phyloP scores from a whole-genome alignment of 1,284 basidiomycete genomes.

The Pseudozyma hubeiensis region DNA sequence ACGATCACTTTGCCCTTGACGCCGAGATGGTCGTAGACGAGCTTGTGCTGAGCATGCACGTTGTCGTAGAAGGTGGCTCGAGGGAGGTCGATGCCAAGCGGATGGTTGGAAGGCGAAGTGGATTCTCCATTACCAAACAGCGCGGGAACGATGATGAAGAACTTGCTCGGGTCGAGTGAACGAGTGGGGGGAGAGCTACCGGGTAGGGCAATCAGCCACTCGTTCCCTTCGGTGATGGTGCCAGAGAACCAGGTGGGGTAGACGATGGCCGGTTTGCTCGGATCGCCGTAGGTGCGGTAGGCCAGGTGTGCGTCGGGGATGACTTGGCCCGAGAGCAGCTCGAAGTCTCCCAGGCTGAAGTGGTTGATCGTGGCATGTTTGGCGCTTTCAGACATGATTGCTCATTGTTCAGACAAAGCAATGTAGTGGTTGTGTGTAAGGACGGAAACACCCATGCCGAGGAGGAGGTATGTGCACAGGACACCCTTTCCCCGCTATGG shows the following conservation, averaged over 20 bases:
- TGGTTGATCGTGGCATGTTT: constrained; percentile 25
- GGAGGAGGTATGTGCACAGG: not conserved
- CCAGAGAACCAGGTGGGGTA: constrained; percentile 60
- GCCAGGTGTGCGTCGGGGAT: constrained; percentile 50
- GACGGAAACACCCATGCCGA: too few species aligned
- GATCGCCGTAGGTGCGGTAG: constrained; percentile 53
- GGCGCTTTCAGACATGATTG: constrained; percentile 8
- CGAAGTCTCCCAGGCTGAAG: constrained; percentile 47
- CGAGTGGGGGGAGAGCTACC: constrained; percentile 14
- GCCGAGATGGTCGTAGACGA: constrained; percentile 36
- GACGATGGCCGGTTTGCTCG: constrained; percentile 44
- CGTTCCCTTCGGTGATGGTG: constrained; percentile 51
- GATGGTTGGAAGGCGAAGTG: constrained; percentile 47
- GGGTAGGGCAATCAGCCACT: constrained; percentile 46
- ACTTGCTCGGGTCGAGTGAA: constrained; percentile 45
- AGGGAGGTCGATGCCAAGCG: constrained; percentile 32
- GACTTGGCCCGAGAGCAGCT: constrained; percentile 34
- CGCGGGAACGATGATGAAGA: constrained; percentile 60
- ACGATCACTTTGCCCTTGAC: constrained; percentile 38
- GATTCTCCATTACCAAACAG: constrained; percentile 61
- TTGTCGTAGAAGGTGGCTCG: constrained; percentile 50
- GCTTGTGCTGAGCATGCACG: constrained; percentile 46
- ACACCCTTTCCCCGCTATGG: not conserved
- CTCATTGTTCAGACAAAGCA: not conserved
- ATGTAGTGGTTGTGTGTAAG: too few species aligned